These are phyloP conservation scores for Ceratobasidium sp. DNA, from an alignment of 1,284 basidiomycete genomes.

Conservation along the genomic window DNA sequence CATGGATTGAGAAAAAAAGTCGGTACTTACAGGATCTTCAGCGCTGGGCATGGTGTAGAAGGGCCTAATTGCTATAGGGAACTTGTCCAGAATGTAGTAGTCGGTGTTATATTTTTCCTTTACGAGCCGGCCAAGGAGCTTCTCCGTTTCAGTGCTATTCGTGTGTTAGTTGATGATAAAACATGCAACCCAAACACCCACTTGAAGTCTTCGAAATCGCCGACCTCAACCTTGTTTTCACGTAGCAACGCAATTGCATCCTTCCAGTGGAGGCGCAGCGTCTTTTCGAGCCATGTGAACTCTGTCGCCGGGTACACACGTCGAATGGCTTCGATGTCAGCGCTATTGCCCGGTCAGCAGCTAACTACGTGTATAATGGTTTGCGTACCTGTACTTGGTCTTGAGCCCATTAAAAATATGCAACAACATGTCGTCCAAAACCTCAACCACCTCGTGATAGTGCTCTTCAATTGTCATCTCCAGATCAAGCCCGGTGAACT, in stretches of 20 bases:
- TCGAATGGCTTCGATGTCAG: constrained; percentile 79
- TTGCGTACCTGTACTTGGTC: constrained; percentile 79
- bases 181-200: constrained; percentile 57
- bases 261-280: constrained; percentile 84
- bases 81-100: constrained; percentile 98
- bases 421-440: constrained; percentile 86
- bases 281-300: constrained; percentile 89
- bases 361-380: not conserved
- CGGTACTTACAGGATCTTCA: constrained; percentile 76
- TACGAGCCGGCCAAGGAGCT: constrained; percentile 88
- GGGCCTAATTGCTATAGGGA: constrained; percentile 91
- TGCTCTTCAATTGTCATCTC: constrained; percentile 99
- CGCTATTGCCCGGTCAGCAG: not conserved
- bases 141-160: constrained; percentile 89
- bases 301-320: constrained; percentile 93
- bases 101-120: constrained; percentile 95
- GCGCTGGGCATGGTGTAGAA: constrained; percentile 99
- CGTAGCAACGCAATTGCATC: constrained; percentile 89
- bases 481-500: constrained; percentile 98
- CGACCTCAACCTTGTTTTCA: constrained; percentile 82
- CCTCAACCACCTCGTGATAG: constrained; percentile 95
- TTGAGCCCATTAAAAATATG: constrained; percentile 86
- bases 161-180: not conserved
- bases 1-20: constrained; percentile 8
- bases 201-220: constrained; percentile 89